Evolutionary conservation across 2,329 filamentous ascomycete genomes (phyloP), one percentile per base, ranked within the genome.

Genomic region (Sporothrix schenckii): DNA sequence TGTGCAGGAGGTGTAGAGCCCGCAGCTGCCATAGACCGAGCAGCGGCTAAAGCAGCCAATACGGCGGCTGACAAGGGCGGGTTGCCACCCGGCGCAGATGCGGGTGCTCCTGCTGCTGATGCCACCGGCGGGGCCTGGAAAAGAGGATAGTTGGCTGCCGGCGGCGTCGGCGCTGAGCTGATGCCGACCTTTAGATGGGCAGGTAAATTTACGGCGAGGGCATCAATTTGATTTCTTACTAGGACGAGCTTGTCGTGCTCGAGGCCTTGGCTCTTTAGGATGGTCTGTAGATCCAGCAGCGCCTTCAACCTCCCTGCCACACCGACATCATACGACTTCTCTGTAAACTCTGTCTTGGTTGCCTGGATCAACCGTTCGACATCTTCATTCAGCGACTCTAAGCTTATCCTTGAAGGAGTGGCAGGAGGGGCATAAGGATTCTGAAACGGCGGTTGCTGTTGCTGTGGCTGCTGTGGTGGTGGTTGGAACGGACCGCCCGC

Each of bases 201-300:
- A 80, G 83, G 85, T 80, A 88, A 83, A 77, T 85, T 86, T 87
- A 87, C 81, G 84, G 88, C 87, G 79, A 97, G 86, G 80, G 89
- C 88, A 79, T 91, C 89, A 80, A 97, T 89, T 86, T 95, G 92
- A 79, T 91, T 89, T 80, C 91, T 92, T 80, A 97, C 91, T 79
- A 91, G 88, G 80, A 91, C 89, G 78, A 97, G 86, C 82, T 97
- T 92, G 77, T 94, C 90, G 76, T 89, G 88, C 72, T 90, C 90
- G 78, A 97, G 85, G 77, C 90, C 89, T 80, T 93, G 91, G 75
- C 86, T 90, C 79, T 92, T 89, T 77, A 97, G 83, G 74, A 94
- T 87, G 75, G 86, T 88, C 82, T 97, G 92, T 74, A 98, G 86
- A 80, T 95, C 92, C 80, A 94, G 83, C 75, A 97, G 87, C 73